These are phyloP conservation scores for Santalum album DNA, from an alignment of 164 flowering plant genomes.

Conservation along the genomic window DNA sequence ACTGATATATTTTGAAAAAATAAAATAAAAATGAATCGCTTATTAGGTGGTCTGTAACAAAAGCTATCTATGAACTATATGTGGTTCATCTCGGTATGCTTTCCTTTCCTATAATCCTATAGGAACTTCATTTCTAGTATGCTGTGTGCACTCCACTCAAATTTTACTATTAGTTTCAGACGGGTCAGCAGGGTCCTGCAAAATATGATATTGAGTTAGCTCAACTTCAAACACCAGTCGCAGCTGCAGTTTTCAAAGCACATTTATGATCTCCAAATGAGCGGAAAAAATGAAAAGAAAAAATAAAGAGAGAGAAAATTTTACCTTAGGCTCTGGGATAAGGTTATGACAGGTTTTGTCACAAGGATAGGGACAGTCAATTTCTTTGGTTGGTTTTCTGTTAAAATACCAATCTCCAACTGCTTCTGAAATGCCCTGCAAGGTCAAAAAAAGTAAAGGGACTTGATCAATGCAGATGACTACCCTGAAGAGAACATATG, in stretches of 20 bases:
- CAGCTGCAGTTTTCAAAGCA: background rate
- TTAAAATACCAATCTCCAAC: slow-evolving; percentile 91
- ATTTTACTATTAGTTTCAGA: too few relatives aligned
- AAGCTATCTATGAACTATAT: too few relatives aligned
- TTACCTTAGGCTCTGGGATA: slow-evolving; percentile 19
- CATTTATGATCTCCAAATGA: background rate
- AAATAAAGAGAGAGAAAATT: background rate
- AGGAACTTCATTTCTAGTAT: too few relatives aligned
- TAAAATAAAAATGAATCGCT: too few relatives aligned
- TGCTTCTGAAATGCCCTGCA: slow-evolving; percentile 74
- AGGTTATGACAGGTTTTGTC: slow-evolving; percentile 58
- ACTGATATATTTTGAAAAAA: too few relatives aligned
- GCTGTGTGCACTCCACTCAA: too few relatives aligned
- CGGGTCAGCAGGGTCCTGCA: background rate
- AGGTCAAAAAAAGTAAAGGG: background rate
- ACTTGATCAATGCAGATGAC: too few relatives aligned
- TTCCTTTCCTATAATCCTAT: too few relatives aligned
- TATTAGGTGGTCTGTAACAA: too few relatives aligned
- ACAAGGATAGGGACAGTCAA: slow-evolving; percentile 85
- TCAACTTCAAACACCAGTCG: background rate
- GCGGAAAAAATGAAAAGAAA: background rate
- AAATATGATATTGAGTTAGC: background rate
- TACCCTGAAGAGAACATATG: too few relatives aligned
- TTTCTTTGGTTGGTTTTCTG: slow-evolving; percentile 37
- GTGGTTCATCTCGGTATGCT: too few relatives aligned